Evolutionary conservation across 1,139 yeast species (phyloP).

Genomic region (Yamadazyma aaseri): DNA sequence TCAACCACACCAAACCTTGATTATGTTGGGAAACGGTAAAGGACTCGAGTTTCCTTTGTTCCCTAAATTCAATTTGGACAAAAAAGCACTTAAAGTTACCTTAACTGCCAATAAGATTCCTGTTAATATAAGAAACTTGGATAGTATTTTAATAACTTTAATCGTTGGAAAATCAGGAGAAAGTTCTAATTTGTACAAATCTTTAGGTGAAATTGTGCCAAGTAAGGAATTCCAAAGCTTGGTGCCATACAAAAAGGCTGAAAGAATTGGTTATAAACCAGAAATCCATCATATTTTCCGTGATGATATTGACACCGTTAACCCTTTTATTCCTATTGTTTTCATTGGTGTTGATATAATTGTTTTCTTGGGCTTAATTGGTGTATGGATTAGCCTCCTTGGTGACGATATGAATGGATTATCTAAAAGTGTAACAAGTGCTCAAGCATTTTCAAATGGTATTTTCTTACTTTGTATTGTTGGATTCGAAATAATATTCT

Average conservation of each 20-base stretch:
- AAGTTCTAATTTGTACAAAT: slow-evolving; percentile 23
- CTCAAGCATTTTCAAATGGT: slow-evolving; percentile 33
- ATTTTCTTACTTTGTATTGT: slow-evolving; percentile 54
- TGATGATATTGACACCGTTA: slow-evolving; percentile 53
- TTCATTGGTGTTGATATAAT: slow-evolving; percentile 49
- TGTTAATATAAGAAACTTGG: slow-evolving; percentile 35
- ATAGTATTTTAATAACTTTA: slow-evolving; percentile 29
- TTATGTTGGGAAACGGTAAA: slow-evolving; percentile 27
- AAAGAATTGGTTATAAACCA: slow-evolving; percentile 50
- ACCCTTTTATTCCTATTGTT: slow-evolving; percentile 51
- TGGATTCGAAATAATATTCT: slow-evolving; percentile 62
- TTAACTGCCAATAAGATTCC: slow-evolving; percentile 37
- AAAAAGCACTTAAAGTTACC: slow-evolving; percentile 23
- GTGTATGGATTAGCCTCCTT: slow-evolving; percentile 47
- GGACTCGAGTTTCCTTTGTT: slow-evolving; percentile 26
- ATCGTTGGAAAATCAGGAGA: slow-evolving; percentile 30
- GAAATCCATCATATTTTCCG: slow-evolving; percentile 74
- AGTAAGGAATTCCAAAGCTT: slow-evolving; percentile 25
- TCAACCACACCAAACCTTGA: slow-evolving; percentile 28
- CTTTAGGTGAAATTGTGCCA: slow-evolving; percentile 37
- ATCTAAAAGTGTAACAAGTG: slow-evolving; percentile 25
- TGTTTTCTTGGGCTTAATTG: slow-evolving; percentile 43
- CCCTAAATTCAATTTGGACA: slow-evolving; percentile 22
- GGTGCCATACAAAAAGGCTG: slow-evolving; percentile 28
- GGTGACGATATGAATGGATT: slow-evolving; percentile 45